Evolutionary conservation across 306 rosid genomes (phyloP).

Genomic region (Hippophae rhamnoides): DNA sequence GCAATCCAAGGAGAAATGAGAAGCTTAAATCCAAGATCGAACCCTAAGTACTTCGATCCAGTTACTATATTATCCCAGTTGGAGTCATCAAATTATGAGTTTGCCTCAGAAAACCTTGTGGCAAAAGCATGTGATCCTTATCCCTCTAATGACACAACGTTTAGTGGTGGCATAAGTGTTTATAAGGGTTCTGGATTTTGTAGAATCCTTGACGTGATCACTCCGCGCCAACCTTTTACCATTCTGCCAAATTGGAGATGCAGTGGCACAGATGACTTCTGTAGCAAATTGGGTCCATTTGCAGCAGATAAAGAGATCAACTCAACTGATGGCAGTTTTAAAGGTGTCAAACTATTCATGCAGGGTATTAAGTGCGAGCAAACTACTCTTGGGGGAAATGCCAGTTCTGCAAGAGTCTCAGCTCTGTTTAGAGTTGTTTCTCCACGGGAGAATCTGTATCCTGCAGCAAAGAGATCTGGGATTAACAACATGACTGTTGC

Average conservation of each 20-base stretch:
- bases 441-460: conserved; percentile 53
- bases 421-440: conserved; percentile 71
- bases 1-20: conserved; percentile 62
- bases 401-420: conserved; percentile 57
- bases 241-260: conserved; percentile 86
- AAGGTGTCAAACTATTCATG: conserved; percentile 56
- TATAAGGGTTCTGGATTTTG: conserved; percentile 55
- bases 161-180: conserved; percentile 29
- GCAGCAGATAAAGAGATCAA: conserved; percentile 48
- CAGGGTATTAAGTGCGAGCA: conserved; percentile 61
- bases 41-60: conserved; percentile 57
- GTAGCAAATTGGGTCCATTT: conserved; percentile 77
- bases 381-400: conserved; percentile 15
- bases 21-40: conserved; percentile 63
- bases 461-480: conserved; percentile 62
- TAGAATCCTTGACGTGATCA: conserved; percentile 58
- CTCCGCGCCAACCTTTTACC: conserved; percentile 47
- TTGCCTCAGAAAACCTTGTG: conserved; percentile 39
- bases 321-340: conserved; percentile 66
- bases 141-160: conserved; percentile 48
- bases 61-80: conserved; percentile 64
- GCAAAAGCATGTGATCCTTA: conserved; percentile 74
- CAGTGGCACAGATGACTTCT: conserved; percentile 50
- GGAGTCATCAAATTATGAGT: conserved; percentile 36
- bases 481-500: conserved; percentile 60